phyloP scores from a whole-genome alignment of 768 basidiomycete species.

The Lactarius quietus region DNA sequence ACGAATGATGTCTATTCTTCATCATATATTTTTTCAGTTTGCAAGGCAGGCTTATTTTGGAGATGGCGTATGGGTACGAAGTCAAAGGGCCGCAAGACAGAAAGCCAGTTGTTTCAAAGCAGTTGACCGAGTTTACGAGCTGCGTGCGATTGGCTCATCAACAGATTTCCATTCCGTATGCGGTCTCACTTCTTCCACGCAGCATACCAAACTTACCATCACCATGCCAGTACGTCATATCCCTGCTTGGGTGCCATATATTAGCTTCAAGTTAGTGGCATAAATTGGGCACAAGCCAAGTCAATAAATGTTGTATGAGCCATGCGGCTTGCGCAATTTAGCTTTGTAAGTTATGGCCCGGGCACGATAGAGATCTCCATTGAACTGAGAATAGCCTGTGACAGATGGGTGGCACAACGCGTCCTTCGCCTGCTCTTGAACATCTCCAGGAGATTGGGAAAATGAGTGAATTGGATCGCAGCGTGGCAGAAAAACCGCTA shows the following conservation, averaged over 20 bases:
- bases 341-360: neutral
- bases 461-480: neutral
- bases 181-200: neutral
- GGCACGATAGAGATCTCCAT: neutral
- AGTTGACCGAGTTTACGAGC: neutral
- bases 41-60: too few species aligned
- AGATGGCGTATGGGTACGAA: too few species aligned
- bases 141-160: neutral
- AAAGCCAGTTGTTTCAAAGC: neutral
- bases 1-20: too few species aligned
- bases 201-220: neutral
- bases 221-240: neutral
- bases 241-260: conserved; percentile 2
- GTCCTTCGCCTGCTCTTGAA: neutral
- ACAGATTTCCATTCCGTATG: neutral
- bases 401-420: neutral
- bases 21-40: too few species aligned
- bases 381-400: neutral
- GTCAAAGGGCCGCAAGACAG: too few species aligned
- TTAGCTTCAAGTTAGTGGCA: conserved; percentile 5
- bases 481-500: neutral
- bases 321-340: neutral
- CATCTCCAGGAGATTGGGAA: neutral
- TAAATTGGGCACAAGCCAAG: neutral
- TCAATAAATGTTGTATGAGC: neutral